Base-by-base conservation (phyloP, 1,284 basidiomycete species). In the Tilletia horrida region DNA sequence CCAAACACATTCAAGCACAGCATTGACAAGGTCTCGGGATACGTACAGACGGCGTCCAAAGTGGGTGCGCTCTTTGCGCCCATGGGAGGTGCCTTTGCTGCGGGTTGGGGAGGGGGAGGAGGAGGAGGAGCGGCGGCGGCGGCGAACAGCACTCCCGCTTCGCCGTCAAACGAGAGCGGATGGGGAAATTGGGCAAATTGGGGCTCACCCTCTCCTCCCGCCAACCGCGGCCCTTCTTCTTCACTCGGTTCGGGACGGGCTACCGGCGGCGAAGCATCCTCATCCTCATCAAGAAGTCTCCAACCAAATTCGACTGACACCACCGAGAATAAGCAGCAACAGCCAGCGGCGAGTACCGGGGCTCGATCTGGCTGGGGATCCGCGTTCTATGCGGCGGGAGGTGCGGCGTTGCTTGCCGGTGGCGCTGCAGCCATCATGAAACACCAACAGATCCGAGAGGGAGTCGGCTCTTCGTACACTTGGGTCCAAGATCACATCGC, bases 401-500 rank as follows among this genome's bases (percentile, higher is more conserved):
- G 47, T 6, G 44, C 45, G 11, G 55, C 55, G 11, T 7, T 59
- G 14, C 88, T 70, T 69, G 84, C 92, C 0, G 69, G 92, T 0
- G 92, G 92, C 0, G 91, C 91, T 1, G 91, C 91, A 0, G 91
- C 91, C 1, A 90, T 43, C 21, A 63, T 59, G 55, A 59, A 59
- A 21, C 55, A 59, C 11, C 55, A 59, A 18, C 55, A 59, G 85
- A 85, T 35, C 88, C 72, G 90, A 1, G 90, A 90, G 76, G 84
- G 85, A 16, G 59, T 76, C 59, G 69, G 73, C 44, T 73, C 72
- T 8, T 71, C 76, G 8, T 81, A 77, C 52, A 67, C 70, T 23
- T 94, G 89, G 88, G 88, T 89, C 3, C 88, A 86, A 23, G 93
- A 95, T 71, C 94, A 97, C 82, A 88, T 96, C 86, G 90, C 89